Evolutionary conservation across 768 basidiomycete genomes (phyloP), one percentile per base, ranked within the genome.

Genomic region (Tulasnella sp.): DNA sequence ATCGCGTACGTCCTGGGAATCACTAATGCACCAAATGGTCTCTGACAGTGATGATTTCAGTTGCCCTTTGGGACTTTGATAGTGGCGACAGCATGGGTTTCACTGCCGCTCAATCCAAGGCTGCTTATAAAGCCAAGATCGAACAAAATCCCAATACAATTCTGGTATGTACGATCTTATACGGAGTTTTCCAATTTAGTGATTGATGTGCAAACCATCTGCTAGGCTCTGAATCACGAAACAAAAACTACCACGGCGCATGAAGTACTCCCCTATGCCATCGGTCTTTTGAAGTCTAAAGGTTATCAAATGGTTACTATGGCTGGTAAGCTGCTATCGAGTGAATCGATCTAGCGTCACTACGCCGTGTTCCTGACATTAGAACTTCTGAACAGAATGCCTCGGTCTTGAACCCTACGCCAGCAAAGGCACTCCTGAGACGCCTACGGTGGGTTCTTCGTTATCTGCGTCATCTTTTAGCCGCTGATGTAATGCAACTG

Each of bases 301-400:
- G 57, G 57, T 20, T 58, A 58, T 42, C 44, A 52, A 33, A 37
- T 58, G 25, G 57, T 56, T 27, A 52, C 57, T 20, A 47, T 58
- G 20, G 57, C 57, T 16, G 54, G 49, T 51, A 10, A 4, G 49
- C n/a, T 19, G n/a, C n/a, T n/a, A n/a, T n/a, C n/a, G n/a, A n/a
- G n/a, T n/a, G n/a, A n/a, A n/a, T n/a, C n/a, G n/a, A n/a, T n/a
- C n/a, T n/a, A n/a, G n/a, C n/a, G n/a, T n/a, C n/a, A n/a, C n/a
- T n/a, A n/a, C n/a, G n/a, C n/a, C n/a, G n/a, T n/a, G n/a, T n/a
- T n/a, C n/a, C n/a, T n/a, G n/a, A n/a, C n/a, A n/a, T n/a, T n/a
- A n/a, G n/a, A n/a, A n/a, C n/a, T n/a, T n/a, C n/a, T n/a, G n/a
- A n/a, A n/a, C n/a, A n/a, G n/a, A n/a, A n/a, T n/a, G n/a, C n/a